Base-by-base conservation (phyloP, 345 rosid species). In the Pseudoturritis turrita region DNA sequence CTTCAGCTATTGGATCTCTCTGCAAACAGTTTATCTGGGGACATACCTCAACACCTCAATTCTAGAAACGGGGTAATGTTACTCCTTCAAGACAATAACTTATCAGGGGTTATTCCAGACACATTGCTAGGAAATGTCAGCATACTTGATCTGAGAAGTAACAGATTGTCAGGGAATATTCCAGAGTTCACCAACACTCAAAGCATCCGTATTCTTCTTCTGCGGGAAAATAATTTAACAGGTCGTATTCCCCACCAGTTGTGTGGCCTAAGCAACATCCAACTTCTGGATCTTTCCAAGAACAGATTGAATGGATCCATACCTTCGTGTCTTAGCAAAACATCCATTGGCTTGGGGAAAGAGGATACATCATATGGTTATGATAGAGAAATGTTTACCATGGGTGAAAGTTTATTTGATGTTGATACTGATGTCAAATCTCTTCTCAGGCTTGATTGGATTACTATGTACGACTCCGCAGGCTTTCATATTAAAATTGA, bases 1-100 rank as follows among this genome's bases (percentile, higher is more conserved):
- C 53, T 62, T 1, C 0, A 5, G n/a, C 11, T 62, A 1, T 4
- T 72, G 0, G 76, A 72, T 26, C 76, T 72, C 54, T 72, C 76
- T 2, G 10, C 26, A 31, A 72, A 62, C 37, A 3, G 2, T 0
- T 62, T 72, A 28, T 62, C 54, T 10, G 76, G 70, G 6, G 14
- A 2, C 46, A 12, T 72, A 19, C 76, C 76, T 19, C 37, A 26
- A 10, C 54, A 22, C 0, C 1, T 10, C 12, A 23, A 0, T 7
- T 35, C 0, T 0, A 6, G 1, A 33, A 0, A 1, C 0, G 0
- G 2, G 9, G 5, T 1, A 1, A 18, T 6, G 7, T 36, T 52
- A 23, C 1, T 14, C 1, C 37, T 66, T 0, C 37, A 39, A 14
- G 21, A n/a, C 12, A 66, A 66, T 6, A 36, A 50, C 3, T 10